These are phyloP conservation scores for Fonsecaea monophora DNA, from an alignment of 2,329 filamentous ascomycete species.

Conservation along the genomic window DNA sequence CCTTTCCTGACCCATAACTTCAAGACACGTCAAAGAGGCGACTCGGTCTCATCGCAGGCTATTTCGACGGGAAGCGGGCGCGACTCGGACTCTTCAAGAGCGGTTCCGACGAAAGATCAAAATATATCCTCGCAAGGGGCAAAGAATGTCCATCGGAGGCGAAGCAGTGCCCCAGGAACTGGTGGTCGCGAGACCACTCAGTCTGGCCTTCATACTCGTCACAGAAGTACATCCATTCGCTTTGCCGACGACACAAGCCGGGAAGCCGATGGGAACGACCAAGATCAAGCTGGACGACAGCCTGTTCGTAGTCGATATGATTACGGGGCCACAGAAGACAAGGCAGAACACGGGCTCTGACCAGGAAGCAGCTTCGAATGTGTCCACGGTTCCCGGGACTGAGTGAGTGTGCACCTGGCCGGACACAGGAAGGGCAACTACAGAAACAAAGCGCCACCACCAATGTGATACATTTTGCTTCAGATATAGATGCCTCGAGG, in stretches of 20 bases:
- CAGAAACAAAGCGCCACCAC: neutral
- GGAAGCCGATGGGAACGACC: neutral
- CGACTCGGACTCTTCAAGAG: conserved; percentile 21
- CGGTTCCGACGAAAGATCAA: neutral
- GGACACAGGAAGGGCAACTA: neutral
- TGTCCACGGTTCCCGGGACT: neutral
- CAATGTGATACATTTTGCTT: neutral
- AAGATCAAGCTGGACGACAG: conserved; percentile 12
- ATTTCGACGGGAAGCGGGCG: conserved; percentile 27
- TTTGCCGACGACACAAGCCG: conserved; percentile 24
- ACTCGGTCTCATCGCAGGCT: conserved; percentile 35
- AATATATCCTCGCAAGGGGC: neutral
- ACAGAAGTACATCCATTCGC: conserved; percentile 30
- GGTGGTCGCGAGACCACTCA: neutral
- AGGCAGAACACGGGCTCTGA: conserved; percentile 6
- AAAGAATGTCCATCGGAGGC: conserved; percentile 13
- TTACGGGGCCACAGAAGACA: conserved; percentile 7
- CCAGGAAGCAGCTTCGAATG: conserved; percentile 11
- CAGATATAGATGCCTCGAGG: neutral
- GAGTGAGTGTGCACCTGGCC: neutral
- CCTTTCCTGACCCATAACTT: conserved; percentile 33
- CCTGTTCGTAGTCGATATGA: conserved; percentile 30
- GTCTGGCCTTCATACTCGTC: conserved; percentile 4
- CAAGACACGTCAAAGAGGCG: conserved; percentile 28
- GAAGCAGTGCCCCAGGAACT: conserved; percentile 21